phyloP scores from a whole-genome alignment of 208 protist species.

The Crithidia acanthocephali region DNA sequence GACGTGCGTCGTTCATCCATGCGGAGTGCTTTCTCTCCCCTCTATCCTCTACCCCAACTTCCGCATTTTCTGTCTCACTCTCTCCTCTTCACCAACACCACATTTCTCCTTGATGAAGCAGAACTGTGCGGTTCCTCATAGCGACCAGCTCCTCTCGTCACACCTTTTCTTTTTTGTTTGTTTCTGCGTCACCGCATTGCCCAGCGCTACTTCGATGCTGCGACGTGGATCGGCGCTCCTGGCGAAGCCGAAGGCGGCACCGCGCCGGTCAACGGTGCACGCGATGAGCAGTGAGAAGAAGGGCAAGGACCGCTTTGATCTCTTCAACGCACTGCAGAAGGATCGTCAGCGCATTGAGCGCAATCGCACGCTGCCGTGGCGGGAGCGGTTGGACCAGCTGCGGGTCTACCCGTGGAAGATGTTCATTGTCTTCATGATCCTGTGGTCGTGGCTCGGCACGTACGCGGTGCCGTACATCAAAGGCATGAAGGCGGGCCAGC shows the following conservation, averaged over 20 bases:
- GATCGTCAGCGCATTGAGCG: constrained; percentile 54
- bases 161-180: too few species aligned
- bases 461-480: constrained; percentile 77
- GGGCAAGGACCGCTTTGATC: constrained; percentile 60
- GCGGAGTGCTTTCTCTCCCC: too few species aligned
- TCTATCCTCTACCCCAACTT: too few species aligned
- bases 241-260: constrained; percentile 8
- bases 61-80: too few species aligned
- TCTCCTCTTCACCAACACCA: too few species aligned
- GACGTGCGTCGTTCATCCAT: too few species aligned
- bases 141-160: too few species aligned
- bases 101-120: too few species aligned
- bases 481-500: constrained; percentile 41
- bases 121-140: too few species aligned
- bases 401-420: constrained; percentile 76
- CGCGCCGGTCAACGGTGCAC: constrained; percentile 46
- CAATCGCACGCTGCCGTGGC: constrained; percentile 51
- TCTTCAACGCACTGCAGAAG: constrained; percentile 44
- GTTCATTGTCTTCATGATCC: constrained; percentile 72
- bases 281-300: constrained; percentile 42
- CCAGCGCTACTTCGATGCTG: constrained; percentile 16
- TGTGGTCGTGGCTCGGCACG: constrained; percentile 72
- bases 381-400: constrained; percentile 41
- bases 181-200: too few species aligned
- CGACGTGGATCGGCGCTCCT: background rate